phyloP scores from a whole-genome alignment of 2,329 filamentous ascomycete genomes.

The Colletotrichum sp. region DNA sequence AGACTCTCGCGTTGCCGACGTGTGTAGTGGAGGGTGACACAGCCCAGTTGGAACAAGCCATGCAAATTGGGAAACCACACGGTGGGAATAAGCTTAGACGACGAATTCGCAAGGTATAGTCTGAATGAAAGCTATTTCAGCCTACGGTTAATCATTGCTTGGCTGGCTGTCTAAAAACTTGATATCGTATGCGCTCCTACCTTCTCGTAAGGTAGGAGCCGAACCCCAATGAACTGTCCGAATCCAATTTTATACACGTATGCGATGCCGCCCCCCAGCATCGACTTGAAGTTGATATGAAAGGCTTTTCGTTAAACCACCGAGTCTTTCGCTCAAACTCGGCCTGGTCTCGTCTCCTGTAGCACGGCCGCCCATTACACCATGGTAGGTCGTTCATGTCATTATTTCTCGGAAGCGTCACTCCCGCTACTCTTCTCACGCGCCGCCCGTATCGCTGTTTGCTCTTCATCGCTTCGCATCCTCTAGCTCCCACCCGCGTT shows the following conservation, averaged over 20 bases:
- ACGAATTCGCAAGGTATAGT: background rate
- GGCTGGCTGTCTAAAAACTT: background rate
- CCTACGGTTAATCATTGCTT: background rate
- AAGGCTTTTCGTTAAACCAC: background rate
- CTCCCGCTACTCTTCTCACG: background rate
- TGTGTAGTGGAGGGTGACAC: background rate
- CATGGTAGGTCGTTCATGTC: background rate
- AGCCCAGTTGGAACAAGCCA: background rate
- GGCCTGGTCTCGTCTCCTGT: background rate
- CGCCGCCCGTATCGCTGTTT: background rate
- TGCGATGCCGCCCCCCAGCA: background rate
- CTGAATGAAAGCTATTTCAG: background rate
- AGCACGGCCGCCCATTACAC: background rate
- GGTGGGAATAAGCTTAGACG: background rate
- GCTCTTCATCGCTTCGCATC: background rate
- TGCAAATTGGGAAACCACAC: background rate
- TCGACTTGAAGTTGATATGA: background rate
- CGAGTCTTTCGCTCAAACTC: background rate
- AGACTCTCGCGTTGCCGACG: background rate
- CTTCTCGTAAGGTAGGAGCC: background rate
- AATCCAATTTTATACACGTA: background rate
- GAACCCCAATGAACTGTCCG: background rate
- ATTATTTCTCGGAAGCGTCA: background rate
- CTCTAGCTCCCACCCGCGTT: background rate
- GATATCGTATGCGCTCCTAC: slow-evolving; percentile 1